phyloP scores from a whole-genome alignment of 768 basidiomycete genomes.

The Amanita subjunquillea region DNA sequence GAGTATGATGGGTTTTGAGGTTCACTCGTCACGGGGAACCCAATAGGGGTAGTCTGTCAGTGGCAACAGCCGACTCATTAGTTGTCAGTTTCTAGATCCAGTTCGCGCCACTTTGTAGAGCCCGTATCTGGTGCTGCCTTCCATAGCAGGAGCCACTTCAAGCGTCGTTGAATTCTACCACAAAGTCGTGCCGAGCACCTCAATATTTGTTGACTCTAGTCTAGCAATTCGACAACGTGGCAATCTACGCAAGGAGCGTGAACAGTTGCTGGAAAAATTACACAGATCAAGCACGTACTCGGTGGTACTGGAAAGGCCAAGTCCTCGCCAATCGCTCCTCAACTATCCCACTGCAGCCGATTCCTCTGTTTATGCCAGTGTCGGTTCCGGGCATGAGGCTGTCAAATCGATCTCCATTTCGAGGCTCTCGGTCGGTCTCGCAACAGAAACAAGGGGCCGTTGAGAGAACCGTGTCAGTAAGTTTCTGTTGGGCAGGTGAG shows the following conservation, averaged over 20 bases:
- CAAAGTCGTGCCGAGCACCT: too few species aligned
- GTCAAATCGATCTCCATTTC: too few species aligned
- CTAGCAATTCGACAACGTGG: slow-evolving; percentile 1
- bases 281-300: not conserved
- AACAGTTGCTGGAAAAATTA: not conserved
- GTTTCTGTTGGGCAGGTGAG: slow-evolving; percentile 25
- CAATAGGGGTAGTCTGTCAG: not conserved
- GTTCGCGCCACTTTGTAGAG: too few species aligned
- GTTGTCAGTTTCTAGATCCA: too few species aligned
- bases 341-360: not conserved
- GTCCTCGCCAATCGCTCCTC: not conserved
- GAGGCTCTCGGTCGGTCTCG: slow-evolving; percentile 14
- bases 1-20: not conserved
- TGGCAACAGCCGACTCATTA: too few species aligned
- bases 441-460: slow-evolving; percentile 25
- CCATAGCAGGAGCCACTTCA: too few species aligned
- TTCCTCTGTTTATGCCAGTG: slow-evolving; percentile 4
- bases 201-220: not conserved
- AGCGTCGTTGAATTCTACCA: too few species aligned
- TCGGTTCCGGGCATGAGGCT: not conserved
- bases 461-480: slow-evolving; percentile 45
- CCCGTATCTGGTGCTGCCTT: too few species aligned
- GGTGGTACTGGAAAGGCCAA: not conserved
- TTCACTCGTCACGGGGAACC: not conserved
- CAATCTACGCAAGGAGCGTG: not conserved